phyloP scores from a whole-genome alignment of 2,329 filamentous ascomycete species.

The Ophiostoma sp. region DNA sequence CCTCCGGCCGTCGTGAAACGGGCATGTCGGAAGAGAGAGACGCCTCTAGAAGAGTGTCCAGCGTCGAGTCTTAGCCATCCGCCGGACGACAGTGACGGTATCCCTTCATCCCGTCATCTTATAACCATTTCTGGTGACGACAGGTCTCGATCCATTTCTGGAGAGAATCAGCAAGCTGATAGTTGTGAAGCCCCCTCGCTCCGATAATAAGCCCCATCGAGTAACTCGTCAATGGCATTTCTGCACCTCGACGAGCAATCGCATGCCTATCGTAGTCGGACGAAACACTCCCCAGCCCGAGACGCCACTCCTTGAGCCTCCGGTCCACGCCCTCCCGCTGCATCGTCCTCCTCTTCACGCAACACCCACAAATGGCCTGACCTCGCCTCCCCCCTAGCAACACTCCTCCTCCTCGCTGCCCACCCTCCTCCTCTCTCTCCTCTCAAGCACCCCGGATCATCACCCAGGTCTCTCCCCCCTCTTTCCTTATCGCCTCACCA shows the following conservation, averaged over 20 bases:
- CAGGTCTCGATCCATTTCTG: constrained; percentile 1
- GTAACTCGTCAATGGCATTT: constrained; percentile 61
- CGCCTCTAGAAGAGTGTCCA: constrained; percentile 24
- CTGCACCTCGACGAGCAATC: constrained; percentile 62
- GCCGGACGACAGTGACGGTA: background rate
- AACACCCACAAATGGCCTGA: background rate
- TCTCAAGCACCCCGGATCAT: constrained; percentile 4
- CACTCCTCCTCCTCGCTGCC: constrained; percentile 12
- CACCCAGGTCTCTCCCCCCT: background rate
- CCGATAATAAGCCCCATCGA: constrained; percentile 99
- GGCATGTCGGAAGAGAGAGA: background rate
- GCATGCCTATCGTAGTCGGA: constrained; percentile 96
- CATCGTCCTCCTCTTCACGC: background rate
- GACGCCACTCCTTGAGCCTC: constrained; percentile 14
- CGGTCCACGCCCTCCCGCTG: background rate
- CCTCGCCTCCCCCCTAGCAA: background rate
- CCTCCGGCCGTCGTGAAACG: background rate
- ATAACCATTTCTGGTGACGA: background rate
- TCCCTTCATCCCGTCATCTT: too few species aligned
- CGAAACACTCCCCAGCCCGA: constrained; percentile 63
- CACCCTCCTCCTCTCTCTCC: constrained; percentile 10
- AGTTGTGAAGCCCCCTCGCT: constrained; percentile 64
- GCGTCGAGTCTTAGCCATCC: constrained; percentile 21
- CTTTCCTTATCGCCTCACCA: background rate
- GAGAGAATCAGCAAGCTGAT: background rate